Percentiles rank a stretch among this genome's conserved stretches.
These are phyloP conservation scores for Pythium angustatum DNA, from an alignment of 352 stramenopile species.

Conservation along the genomic window DNA sequence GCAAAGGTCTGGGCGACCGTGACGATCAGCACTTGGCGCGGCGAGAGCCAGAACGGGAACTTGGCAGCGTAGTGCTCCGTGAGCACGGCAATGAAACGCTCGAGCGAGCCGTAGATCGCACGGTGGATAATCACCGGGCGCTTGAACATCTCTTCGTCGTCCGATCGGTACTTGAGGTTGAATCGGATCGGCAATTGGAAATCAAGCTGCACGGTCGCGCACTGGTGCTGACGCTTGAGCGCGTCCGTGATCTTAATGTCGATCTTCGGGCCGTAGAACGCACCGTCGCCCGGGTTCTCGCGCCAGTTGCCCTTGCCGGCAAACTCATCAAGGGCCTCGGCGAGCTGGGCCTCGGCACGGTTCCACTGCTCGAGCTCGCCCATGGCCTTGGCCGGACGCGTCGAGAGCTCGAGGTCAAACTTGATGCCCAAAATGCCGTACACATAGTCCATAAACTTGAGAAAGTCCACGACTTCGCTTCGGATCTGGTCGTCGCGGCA, in stretches of 20 bases:
- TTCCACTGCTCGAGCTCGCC: constrained; percentile 94
- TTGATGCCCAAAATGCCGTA: constrained; percentile 95
- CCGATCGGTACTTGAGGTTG: constrained; percentile 89
- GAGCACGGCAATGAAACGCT: constrained; percentile 98
- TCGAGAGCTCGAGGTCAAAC: constrained; percentile 93
- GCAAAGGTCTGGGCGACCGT: constrained; percentile 72
- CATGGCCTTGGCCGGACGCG: constrained; percentile 94
- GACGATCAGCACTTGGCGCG: constrained; percentile 91
- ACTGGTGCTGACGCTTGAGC: constrained; percentile 96
- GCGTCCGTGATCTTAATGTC: constrained; percentile 98
- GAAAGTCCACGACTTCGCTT: constrained; percentile 93
- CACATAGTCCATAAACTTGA: constrained; percentile 94
- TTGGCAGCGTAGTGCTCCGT: constrained; percentile 97
- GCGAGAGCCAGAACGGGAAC: constrained; percentile 95
- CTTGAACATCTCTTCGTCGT: constrained; percentile 89
- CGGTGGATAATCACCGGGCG: constrained; percentile 97
- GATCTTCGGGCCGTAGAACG: constrained; percentile 98
- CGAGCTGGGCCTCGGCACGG: constrained; percentile 81
- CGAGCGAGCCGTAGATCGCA: constrained; percentile 96
- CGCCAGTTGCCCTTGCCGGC: constrained; percentile 94
- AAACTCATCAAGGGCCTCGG: constrained; percentile 71
- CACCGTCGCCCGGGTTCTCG: constrained; percentile 93
- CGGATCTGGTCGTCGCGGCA: constrained; percentile 95
- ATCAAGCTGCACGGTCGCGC: constrained; percentile 97
- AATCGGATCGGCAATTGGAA: constrained; percentile 98